phyloP scores from a whole-genome alignment of 352 stramenopile species.

The Sclerospora graminicola region DNA sequence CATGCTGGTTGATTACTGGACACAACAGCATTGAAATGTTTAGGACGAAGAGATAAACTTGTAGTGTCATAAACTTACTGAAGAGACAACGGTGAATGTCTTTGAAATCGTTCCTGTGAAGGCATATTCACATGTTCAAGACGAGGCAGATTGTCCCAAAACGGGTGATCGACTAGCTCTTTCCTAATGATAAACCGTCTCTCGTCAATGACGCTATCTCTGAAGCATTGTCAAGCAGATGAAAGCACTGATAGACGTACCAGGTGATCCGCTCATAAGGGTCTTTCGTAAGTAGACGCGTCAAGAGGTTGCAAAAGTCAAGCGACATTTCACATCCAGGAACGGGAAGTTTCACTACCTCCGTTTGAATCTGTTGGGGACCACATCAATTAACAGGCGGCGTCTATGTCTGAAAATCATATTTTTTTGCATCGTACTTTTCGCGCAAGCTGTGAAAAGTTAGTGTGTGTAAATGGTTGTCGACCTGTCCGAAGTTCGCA shows the following conservation, averaged over 20 bases:
- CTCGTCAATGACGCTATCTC: constrained; percentile 4
- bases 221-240: not conserved
- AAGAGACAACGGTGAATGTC: not conserved
- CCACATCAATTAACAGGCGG: not conserved
- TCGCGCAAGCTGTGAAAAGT: constrained; percentile 56
- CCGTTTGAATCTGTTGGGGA: constrained; percentile 52
- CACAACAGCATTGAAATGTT: not conserved
- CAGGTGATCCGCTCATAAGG: constrained; percentile 66
- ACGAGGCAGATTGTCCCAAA: constrained; percentile 33
- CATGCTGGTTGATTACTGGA: not conserved
- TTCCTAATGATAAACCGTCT: constrained; percentile 26
- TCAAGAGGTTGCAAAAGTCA: constrained; percentile 48
- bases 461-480: constrained; percentile 63
- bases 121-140: constrained; percentile 36
- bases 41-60: not conserved
- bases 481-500: constrained; percentile 57
- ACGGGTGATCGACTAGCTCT: constrained; percentile 55
- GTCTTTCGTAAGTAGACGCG: constrained; percentile 53
- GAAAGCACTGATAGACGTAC: constrained; percentile 17
- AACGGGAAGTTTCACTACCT: constrained; percentile 31
- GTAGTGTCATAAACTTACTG: constrained; percentile 4
- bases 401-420: too few species aligned
- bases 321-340: constrained; percentile 39
- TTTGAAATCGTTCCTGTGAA: constrained; percentile 49
- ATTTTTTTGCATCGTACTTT: constrained; percentile 26